Evolutionary conservation across 441 rosid genomes (phyloP).

Genomic region (Syzygium syzygioides): DNA sequence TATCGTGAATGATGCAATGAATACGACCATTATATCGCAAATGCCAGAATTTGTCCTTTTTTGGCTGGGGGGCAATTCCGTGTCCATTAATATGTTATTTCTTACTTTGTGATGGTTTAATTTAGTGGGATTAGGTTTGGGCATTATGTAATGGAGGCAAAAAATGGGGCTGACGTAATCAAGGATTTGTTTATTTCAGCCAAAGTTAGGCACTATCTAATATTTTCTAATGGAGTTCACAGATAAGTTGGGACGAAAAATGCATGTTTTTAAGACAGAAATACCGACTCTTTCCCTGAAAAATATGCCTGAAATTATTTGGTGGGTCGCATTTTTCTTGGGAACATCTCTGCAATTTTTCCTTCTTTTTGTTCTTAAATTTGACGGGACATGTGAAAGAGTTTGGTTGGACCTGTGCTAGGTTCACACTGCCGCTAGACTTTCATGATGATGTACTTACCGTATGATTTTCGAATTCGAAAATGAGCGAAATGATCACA

Average conservation of each 20-base stretch:
- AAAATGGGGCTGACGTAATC: not conserved
- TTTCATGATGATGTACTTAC: not conserved
- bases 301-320: not conserved
- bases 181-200: not conserved
- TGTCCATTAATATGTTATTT: not conserved
- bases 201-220: too few relatives aligned
- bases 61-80: not conserved
- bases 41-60: not conserved
- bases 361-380: not conserved
- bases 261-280: not conserved
- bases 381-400: not conserved
- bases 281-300: not conserved
- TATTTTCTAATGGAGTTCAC: not conserved
- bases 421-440: not conserved
- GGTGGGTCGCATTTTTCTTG: not conserved
- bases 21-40: not conserved
- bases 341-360: not conserved
- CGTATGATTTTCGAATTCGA: not conserved
- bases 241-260: not conserved
- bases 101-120: not conserved
- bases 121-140: not conserved
- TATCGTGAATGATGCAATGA: not conserved
- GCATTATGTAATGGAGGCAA: not conserved
- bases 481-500: not conserved
- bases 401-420: not conserved